Conservation (phyloP, 2,329 filamentous ascomycete species). For the Rhexocercosporidium sp. region DNA sequence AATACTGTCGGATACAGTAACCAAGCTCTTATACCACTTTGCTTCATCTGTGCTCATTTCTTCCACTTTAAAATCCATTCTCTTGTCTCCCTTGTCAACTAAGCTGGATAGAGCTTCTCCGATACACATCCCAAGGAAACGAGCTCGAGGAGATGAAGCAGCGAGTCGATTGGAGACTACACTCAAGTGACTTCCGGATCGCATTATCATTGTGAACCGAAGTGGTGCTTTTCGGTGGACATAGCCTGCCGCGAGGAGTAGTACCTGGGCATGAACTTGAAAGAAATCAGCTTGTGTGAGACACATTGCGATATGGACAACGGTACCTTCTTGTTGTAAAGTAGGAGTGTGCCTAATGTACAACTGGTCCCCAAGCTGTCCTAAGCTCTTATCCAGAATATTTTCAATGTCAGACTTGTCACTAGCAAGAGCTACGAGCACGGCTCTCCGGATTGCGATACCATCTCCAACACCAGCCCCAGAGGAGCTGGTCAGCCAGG, state of each 20-base stretch:
- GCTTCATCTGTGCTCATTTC: slow-evolving; percentile 77
- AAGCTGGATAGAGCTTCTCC: slow-evolving; percentile 70
- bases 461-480: slow-evolving; percentile 69
- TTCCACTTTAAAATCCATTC: slow-evolving; percentile 83
- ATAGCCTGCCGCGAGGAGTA: slow-evolving; percentile 80
- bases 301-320: slow-evolving; percentile 15
- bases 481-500: slow-evolving; percentile 69
- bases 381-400: slow-evolving; percentile 71
- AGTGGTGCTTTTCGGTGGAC: slow-evolving; percentile 69
- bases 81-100: slow-evolving; percentile 69
- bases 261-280: slow-evolving; percentile 76
- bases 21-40: slow-evolving; percentile 73
- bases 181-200: slow-evolving; percentile 75
- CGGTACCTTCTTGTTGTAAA: slow-evolving; percentile 84
- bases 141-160: slow-evolving; percentile 73
- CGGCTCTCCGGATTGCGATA: slow-evolving; percentile 69
- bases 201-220: slow-evolving; percentile 70
- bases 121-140: slow-evolving; percentile 87
- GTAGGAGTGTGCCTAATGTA: slow-evolving; percentile 85
- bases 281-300: slow-evolving; percentile 4
- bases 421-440: slow-evolving; percentile 61
- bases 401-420: slow-evolving; percentile 56
- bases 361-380: slow-evolving; percentile 81
- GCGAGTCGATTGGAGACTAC: slow-evolving; percentile 85
- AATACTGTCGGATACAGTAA: slow-evolving; percentile 63